Conservation (phyloP, 345 rosid species). For the Ceriops tagal region DNA sequence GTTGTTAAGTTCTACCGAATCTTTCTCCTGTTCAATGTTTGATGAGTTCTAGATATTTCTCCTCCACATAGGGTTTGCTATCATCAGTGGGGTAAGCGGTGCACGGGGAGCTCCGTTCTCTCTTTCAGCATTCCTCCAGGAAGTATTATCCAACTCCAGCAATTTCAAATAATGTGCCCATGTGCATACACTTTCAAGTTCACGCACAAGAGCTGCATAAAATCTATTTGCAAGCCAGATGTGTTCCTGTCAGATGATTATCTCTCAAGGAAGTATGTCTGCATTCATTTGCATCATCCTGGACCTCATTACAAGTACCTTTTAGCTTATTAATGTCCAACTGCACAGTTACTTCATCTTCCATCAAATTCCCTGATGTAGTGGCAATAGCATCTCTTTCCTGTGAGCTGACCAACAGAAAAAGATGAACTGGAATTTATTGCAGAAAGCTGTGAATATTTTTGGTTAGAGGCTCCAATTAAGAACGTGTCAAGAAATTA, state of each 20-base stretch:
- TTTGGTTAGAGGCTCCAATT: conserved; percentile 57
- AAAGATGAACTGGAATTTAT: conserved; percentile 71
- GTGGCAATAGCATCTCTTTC: conserved; percentile 49
- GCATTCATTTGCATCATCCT: conserved; percentile 11
- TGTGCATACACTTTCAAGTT: conserved; percentile 19
- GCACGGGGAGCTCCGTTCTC: conserved; percentile 13
- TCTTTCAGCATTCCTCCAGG: conserved; percentile 52
- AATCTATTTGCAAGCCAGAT: conserved; percentile 19
- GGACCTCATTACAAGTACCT: conserved; percentile 9
- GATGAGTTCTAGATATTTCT: too few relatives aligned
- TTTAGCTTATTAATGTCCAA: conserved; percentile 13
- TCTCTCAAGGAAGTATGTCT: conserved; percentile 13
- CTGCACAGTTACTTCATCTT: conserved; percentile 35
- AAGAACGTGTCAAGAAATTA: too few relatives aligned
- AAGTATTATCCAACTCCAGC: conserved; percentile 63
- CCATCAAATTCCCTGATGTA: conserved; percentile 40
- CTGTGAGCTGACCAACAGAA: conserved; percentile 93
- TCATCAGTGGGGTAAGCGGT: too few relatives aligned
- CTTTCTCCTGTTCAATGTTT: too few relatives aligned
- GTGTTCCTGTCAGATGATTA: conserved; percentile 16
- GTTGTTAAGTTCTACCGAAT: too few relatives aligned
- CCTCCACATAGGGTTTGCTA: too few relatives aligned
- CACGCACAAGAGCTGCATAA: conserved; percentile 25
- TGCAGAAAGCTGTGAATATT: conserved; percentile 61
- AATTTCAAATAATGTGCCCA: conserved; percentile 65